Conservation (phyloP, 768 basidiomycete species). For the Mycena sanguinolenta region DNA sequence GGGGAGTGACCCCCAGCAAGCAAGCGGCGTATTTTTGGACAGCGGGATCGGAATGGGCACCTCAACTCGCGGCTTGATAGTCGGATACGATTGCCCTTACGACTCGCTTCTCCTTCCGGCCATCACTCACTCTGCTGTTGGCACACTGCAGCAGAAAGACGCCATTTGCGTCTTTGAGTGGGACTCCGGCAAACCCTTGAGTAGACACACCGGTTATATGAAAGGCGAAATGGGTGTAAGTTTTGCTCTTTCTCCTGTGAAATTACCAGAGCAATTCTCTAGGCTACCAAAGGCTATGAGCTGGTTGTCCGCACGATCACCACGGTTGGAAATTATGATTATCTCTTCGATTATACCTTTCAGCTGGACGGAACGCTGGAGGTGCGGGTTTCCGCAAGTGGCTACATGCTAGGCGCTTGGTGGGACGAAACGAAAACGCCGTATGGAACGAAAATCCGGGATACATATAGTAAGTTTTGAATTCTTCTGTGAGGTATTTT, state of each 20-base stretch:
- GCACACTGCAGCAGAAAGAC: constrained; percentile 59
- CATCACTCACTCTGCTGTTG: constrained; percentile 61
- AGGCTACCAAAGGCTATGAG: constrained; percentile 70
- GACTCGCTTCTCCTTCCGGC: constrained; percentile 73
- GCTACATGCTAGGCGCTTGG: constrained; percentile 76
- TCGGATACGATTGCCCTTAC: constrained; percentile 76
- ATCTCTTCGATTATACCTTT: constrained; percentile 77
- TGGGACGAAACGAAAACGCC: constrained; percentile 64
- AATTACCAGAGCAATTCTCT: neutral
- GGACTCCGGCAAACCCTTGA: constrained; percentile 69
- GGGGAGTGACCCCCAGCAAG: constrained; percentile 71
- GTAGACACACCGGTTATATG: constrained; percentile 67
- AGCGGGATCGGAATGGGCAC: constrained; percentile 75
- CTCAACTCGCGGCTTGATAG: constrained; percentile 69
- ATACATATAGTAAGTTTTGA: constrained; percentile 66
- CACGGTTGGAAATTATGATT: constrained; percentile 73
- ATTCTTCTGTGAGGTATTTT: neutral
- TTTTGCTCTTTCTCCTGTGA: too few relatives aligned
- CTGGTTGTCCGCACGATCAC: constrained; percentile 68
- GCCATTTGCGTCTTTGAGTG: constrained; percentile 78
- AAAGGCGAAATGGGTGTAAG: constrained; percentile 69
- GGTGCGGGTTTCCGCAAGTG: constrained; percentile 76
- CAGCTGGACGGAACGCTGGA: constrained; percentile 77
- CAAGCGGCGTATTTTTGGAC: constrained; percentile 73
- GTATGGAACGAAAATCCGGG: constrained; percentile 69